These are phyloP conservation scores for Calonectria fujianensis DNA, from an alignment of 2,329 filamentous ascomycete genomes.

Conservation along the genomic window DNA sequence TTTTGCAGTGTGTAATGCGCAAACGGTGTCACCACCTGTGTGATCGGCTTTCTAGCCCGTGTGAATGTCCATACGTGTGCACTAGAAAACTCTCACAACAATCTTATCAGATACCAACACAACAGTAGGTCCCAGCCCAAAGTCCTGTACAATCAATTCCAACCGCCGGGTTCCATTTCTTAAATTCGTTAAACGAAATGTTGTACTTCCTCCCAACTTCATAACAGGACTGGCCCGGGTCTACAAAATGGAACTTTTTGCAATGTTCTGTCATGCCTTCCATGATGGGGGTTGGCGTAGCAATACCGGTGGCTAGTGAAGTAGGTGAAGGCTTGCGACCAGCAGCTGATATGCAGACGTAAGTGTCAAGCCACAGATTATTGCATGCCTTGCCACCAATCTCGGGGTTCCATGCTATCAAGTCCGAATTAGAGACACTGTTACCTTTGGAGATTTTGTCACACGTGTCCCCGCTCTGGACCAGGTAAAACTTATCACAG, in stretches of 20 bases:
- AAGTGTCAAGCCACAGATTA: neutral
- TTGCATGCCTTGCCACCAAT: neutral
- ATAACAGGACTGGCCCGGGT: neutral
- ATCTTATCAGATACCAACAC: neutral
- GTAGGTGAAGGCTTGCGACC: neutral
- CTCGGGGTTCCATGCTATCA: neutral
- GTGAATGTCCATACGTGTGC: too few species aligned
- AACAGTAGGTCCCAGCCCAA: neutral
- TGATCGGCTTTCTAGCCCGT: too few species aligned
- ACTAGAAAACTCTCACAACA: too few species aligned
- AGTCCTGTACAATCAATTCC: neutral
- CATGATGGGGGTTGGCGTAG: neutral
- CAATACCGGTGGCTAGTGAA: neutral
- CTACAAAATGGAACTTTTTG: neutral
- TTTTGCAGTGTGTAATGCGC: too few species aligned
- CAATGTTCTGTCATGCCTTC: neutral
- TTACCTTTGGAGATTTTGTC: neutral
- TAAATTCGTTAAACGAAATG: neutral
- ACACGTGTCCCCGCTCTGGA: neutral
- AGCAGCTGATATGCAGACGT: neutral
- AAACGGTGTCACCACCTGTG: too few species aligned
- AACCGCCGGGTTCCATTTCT: neutral
- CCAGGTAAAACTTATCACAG: constrained; percentile 6
- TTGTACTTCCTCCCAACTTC: neutral
- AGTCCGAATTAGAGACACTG: neutral